A percentile compares a stretch with the other conserved stretches of the same genome.
Evolutionary conservation across 768 basidiomycete genomes (phyloP).

Genomic region (Rhodotorula diobovata): DNA sequence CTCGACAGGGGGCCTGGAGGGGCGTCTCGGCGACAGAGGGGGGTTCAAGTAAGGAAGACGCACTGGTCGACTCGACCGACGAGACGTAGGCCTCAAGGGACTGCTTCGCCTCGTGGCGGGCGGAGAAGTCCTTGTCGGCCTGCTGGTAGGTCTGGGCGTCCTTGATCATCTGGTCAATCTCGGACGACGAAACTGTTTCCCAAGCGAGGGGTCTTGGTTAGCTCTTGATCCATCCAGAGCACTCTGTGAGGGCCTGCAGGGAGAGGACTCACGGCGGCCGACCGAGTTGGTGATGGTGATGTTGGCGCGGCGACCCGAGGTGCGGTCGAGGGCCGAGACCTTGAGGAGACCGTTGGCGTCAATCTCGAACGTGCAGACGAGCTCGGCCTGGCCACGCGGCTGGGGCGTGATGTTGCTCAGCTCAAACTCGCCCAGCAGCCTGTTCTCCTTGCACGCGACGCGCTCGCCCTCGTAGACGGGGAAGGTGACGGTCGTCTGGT

Average conservation of each 20-base stretch:
- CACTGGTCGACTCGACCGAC: conserved; percentile 78
- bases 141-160: conserved; percentile 96
- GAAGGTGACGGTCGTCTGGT: conserved; percentile 99
- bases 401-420: conserved; percentile 98
- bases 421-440: conserved; percentile 98
- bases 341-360: conserved; percentile 99
- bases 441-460: conserved; percentile 98
- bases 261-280: conserved; percentile 59
- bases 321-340: conserved; percentile 96
- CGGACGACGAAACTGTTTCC: conserved; percentile 60
- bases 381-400: conserved; percentile 98
- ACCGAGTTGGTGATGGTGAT: conserved; percentile 83
- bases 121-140: conserved; percentile 89
- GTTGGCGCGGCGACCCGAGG: conserved; percentile 95
- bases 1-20: too few species aligned
- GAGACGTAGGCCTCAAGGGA: conserved; percentile 97
- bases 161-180: conserved; percentile 99
- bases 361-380: conserved; percentile 98
- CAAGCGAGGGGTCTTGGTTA: too few species aligned
- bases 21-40: conserved; percentile 89
- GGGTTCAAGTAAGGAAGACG: conserved; percentile 51
- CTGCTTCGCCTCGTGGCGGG: conserved; percentile 95
- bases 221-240: too few species aligned
- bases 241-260: too few species aligned
- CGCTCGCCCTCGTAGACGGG: conserved; percentile 99